These are phyloP conservation scores for Emiliania huxleyi DNA, from an alignment of 78 protist species.

Conservation along the genomic window DNA sequence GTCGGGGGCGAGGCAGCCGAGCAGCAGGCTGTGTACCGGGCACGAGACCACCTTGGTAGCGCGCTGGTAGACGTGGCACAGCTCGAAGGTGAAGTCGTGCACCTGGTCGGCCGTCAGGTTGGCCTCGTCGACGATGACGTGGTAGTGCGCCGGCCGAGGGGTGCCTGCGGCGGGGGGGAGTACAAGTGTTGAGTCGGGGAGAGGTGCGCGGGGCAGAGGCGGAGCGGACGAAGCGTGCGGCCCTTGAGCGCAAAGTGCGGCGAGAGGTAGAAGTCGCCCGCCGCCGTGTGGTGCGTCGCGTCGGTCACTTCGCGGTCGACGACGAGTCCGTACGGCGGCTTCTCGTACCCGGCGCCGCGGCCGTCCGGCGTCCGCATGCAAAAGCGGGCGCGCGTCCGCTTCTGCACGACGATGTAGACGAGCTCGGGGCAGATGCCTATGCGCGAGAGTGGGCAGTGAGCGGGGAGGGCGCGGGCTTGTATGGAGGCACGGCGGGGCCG, in stretches of 20 bases:
- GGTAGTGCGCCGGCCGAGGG: not conserved
- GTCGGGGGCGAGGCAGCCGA: too few species aligned
- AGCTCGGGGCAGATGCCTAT: not conserved
- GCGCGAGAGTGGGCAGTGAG: not conserved
- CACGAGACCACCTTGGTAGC: not conserved
- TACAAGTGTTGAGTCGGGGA: too few species aligned
- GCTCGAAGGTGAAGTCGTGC: not conserved
- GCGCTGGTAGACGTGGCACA: not conserved
- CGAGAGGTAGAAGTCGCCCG: not conserved
- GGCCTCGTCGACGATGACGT: not conserved
- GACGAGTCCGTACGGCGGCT: not conserved
- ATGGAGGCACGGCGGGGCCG: too few species aligned
- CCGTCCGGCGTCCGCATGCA: not conserved
- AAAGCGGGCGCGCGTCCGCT: not conserved
- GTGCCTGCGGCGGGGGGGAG: too few species aligned
- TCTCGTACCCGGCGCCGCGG: not conserved
- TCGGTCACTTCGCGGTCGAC: not conserved
- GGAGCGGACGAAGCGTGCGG: too few species aligned
- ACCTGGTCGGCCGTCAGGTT: not conserved
- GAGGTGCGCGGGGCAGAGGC: too few species aligned
- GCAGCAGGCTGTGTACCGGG: too few species aligned
- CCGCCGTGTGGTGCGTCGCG: not conserved
- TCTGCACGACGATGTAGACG: not conserved
- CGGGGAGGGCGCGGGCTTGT: too few species aligned
- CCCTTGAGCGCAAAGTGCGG: not conserved